Conservation (phyloP, 2,329 filamentous ascomycete species). For the Arthrobotrys pseudoclavata region DNA sequence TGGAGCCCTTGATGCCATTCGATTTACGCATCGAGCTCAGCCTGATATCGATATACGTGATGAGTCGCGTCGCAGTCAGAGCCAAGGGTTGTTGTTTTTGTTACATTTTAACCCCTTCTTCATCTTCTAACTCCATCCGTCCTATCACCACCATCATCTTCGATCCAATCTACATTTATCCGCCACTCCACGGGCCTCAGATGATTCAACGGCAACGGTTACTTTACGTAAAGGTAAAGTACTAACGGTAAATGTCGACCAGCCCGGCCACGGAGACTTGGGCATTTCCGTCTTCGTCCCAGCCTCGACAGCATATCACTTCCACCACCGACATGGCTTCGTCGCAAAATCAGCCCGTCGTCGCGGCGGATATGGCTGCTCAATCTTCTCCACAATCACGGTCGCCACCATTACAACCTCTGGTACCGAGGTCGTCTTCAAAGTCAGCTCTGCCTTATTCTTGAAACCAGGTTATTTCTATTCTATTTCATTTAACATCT, state of each 20-base stretch:
- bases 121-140: not conserved
- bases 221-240: not conserved
- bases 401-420: not conserved
- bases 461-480: constrained; percentile 52
- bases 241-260: constrained; percentile 43
- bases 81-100: constrained; percentile 57
- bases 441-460: constrained; percentile 60
- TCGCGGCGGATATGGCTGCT: not conserved
- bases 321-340: not conserved
- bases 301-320: constrained; percentile 13
- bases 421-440: constrained; percentile 56
- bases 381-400: constrained; percentile 10
- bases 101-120: constrained; percentile 47
- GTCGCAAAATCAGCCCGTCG: not conserved
- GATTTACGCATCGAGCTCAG: not conserved
- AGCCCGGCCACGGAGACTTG: constrained; percentile 53
- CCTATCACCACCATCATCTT: not conserved
- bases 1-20: not conserved
- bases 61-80: constrained; percentile 33
- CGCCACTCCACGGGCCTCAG: not conserved
- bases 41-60: not conserved
- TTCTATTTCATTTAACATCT: constrained; percentile 15
- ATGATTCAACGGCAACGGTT: not conserved
- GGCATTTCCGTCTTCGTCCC: constrained; percentile 47
- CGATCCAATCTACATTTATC: not conserved